Evolutionary conservation across 805 yeast species (phyloP).

Genomic region (Saturnispora zaruensis): DNA sequence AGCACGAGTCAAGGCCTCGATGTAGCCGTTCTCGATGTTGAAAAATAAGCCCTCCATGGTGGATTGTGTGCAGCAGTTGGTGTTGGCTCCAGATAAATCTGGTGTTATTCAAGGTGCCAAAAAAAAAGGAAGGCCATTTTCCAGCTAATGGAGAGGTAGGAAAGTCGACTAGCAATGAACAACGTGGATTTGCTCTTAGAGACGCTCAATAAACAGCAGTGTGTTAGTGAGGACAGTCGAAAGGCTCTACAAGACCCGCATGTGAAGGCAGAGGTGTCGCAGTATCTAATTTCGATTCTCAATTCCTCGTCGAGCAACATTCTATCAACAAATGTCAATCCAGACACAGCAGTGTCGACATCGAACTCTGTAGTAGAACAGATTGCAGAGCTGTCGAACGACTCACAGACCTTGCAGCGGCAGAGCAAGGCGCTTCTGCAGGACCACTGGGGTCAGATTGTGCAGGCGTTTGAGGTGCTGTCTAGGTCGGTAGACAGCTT

Average conservation of each 20-base stretch:
- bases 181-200: conserved; percentile 30
- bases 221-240: background rate
- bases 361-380: conserved; percentile 47
- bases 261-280: background rate
- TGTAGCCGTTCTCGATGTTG: conserved; percentile 80
- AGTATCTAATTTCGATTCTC: background rate
- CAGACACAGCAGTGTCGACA: background rate
- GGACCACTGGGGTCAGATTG: conserved; percentile 35
- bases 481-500: conserved; percentile 4
- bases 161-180: conserved; percentile 24
- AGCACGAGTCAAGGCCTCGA: conserved; percentile 94
- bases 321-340: background rate
- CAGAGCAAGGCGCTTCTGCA: conserved; percentile 1
- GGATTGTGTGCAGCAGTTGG: background rate
- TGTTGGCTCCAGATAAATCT: background rate
- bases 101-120: background rate
- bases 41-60: conserved; percentile 89
- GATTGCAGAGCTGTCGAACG: conserved; percentile 53
- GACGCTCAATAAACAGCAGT: conserved; percentile 17
- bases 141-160: background rate
- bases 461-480: conserved; percentile 20
- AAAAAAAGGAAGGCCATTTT: background rate
- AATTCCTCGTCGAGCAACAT: background rate
- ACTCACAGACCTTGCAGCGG: conserved; percentile 5
- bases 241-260: background rate